Evolutionary conservation across 164 flowering plant species (phyloP).

Genomic region (Nymphaea thermarum): DNA sequence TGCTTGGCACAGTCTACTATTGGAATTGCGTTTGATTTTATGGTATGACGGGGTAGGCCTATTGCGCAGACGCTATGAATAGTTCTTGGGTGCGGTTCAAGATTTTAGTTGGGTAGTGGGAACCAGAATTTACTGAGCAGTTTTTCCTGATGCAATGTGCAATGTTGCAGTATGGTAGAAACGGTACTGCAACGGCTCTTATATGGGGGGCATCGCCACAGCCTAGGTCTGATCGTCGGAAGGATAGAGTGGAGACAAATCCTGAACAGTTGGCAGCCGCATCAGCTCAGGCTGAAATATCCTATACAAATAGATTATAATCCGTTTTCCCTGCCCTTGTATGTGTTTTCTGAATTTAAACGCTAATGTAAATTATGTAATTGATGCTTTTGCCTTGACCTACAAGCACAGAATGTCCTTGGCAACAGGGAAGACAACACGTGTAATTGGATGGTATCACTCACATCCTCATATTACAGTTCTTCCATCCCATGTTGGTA

Average conservation of each 20-base stretch:
- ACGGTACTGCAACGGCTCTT: conserved; percentile 69
- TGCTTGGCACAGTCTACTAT: too few relatives aligned
- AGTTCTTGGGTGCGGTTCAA: too few relatives aligned
- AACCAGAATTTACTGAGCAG: too few relatives aligned
- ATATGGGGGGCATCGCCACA: conserved; percentile 99
- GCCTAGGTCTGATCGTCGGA: conserved; percentile 82
- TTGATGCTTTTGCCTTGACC: conserved; percentile 26
- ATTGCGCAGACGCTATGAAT: too few relatives aligned
- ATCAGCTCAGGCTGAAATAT: conserved; percentile 96
- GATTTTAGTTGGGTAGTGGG: too few relatives aligned
- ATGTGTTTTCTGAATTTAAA: background rate
- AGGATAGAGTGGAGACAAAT: conserved; percentile 95
- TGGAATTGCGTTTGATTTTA: too few relatives aligned
- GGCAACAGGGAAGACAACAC: conserved; percentile 70
- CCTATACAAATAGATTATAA: conserved; percentile 24
- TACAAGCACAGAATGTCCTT: conserved; percentile 69
- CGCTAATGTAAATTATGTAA: background rate
- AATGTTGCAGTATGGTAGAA: conserved; percentile 38
- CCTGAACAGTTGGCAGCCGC: conserved; percentile 99
- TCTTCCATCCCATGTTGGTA: conserved; percentile 96
- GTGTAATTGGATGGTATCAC: conserved; percentile 99
- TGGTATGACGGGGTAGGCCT: too few relatives aligned
- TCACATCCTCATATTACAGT: conserved; percentile 98
- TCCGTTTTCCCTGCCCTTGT: background rate
- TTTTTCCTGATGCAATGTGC: background rate